Percentiles rank a stretch among this genome's conserved stretches.
Evolutionary conservation across 768 basidiomycete species (phyloP).

Genomic region (Russula dissimulans): DNA sequence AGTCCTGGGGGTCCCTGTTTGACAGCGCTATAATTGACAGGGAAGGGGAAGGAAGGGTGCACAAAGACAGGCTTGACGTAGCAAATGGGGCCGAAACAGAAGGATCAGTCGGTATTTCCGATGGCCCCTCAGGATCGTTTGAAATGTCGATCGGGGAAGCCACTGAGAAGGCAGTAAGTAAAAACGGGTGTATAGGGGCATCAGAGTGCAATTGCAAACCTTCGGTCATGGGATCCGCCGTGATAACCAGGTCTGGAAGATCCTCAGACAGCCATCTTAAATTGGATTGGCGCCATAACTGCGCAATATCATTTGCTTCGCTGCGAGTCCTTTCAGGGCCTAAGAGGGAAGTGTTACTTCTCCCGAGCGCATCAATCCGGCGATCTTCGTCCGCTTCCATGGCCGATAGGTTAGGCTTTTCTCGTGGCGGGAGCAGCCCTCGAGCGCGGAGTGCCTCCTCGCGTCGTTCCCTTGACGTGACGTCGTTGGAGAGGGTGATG

Average conservation of each 20-base stretch:
- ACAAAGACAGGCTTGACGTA: not conserved
- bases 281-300: slow-evolving; percentile 8
- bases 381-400: slow-evolving; percentile 16
- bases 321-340: not conserved
- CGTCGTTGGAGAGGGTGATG: slow-evolving; percentile 4
- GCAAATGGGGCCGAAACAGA: not conserved
- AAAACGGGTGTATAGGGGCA: not conserved
- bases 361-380: not conserved
- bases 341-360: not conserved
- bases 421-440: slow-evolving; percentile 12
- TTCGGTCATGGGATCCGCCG: not conserved
- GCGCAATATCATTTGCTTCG: slow-evolving; percentile 12
- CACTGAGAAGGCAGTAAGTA: not conserved
- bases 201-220: not conserved
- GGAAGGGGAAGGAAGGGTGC: not conserved
- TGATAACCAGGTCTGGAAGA: not conserved
- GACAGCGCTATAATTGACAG: not conserved
- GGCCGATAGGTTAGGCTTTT: slow-evolving; percentile 3
- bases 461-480: slow-evolving; percentile 11
- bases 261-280: not conserved
- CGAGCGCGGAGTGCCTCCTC: slow-evolving; percentile 15
- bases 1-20: not conserved
- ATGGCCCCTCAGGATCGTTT: not conserved
- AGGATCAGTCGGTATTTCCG: not conserved
- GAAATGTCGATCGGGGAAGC: not conserved